A percentile compares a stretch with the other conserved stretches of the same genome.
phyloP scores from a whole-genome alignment of 2,329 filamentous ascomycete species.

The Trichoderma polysporum region DNA sequence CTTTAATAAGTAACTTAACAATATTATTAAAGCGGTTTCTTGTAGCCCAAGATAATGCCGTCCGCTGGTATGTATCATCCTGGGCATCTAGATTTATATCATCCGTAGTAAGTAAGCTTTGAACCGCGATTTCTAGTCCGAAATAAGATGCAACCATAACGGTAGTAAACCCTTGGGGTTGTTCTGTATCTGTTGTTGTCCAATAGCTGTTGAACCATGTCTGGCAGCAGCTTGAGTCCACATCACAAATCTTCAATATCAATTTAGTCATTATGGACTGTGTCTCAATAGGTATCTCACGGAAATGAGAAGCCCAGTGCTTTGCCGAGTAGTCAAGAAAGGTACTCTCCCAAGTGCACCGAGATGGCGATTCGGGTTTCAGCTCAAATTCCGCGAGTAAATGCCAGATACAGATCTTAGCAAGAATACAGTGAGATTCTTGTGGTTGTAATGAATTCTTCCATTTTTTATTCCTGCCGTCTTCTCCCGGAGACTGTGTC shows the following conservation, averaged over 20 bases:
- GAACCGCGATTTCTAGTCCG: not conserved
- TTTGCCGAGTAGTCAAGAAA: constrained; percentile 24
- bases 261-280: not conserved
- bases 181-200: not conserved
- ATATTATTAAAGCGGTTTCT: not conserved
- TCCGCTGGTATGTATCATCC: not conserved
- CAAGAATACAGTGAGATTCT: constrained; percentile 23
- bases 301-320: constrained; percentile 22
- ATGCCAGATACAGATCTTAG: constrained; percentile 22
- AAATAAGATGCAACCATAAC: constrained; percentile 16
- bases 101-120: not conserved
- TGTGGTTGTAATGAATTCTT: constrained; percentile 18
- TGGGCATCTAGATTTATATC: not conserved
- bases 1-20: not conserved
- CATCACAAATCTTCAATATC: not conserved
- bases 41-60: constrained; percentile 7
- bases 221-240: not conserved
- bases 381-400: constrained; percentile 16
- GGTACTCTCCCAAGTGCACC: not conserved
- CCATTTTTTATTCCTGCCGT: constrained; percentile 4
- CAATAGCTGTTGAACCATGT: not conserved
- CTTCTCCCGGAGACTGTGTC: not conserved
- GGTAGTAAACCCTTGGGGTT: not conserved
- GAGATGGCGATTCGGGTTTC: not conserved
- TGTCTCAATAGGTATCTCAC: not conserved